Evolutionary conservation across 1,139 yeast genomes (phyloP).

Genomic region (Yamadazyma taylorii): DNA sequence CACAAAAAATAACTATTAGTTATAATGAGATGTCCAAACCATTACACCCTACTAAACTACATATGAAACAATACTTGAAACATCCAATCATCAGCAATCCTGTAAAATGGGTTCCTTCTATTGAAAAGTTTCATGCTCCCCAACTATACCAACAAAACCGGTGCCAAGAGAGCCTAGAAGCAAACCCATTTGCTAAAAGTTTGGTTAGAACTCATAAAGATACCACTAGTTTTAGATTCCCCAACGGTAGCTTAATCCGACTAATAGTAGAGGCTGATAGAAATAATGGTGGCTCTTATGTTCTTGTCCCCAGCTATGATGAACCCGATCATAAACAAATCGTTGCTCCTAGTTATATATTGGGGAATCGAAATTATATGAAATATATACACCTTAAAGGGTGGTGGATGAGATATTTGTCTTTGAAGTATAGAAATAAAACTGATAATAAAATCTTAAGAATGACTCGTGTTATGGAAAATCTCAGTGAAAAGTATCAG

Average conservation of each 20-base stretch:
- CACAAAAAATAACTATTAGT: too few species aligned
- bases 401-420: slow-evolving; percentile 12
- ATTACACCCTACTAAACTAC: background rate
- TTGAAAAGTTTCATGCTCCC: slow-evolving; percentile 9
- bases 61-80: slow-evolving; percentile 12
- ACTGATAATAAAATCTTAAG: slow-evolving; percentile 4
- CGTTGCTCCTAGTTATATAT: slow-evolving; percentile 11
- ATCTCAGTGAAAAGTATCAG: slow-evolving; percentile 6
- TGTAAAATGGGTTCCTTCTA: slow-evolving; percentile 4
- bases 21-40: too few species aligned
- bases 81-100: slow-evolving; percentile 14
- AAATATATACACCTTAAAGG: slow-evolving; percentile 5
- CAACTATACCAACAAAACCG: slow-evolving; percentile 5
- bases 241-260: slow-evolving; percentile 13
- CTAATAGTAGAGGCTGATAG: background rate
- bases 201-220: slow-evolving; percentile 13
- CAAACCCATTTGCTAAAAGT: slow-evolving; percentile 14
- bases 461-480: background rate
- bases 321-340: slow-evolving; percentile 5
- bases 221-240: slow-evolving; percentile 11
- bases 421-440: slow-evolving; percentile 13
- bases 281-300: background rate
- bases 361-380: slow-evolving; percentile 12
- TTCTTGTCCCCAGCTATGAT: background rate
- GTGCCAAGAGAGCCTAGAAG: slow-evolving; percentile 8